phyloP scores from a whole-genome alignment of 495 filamentous ascomycete genomes.

The Tricharina praecox region DNA sequence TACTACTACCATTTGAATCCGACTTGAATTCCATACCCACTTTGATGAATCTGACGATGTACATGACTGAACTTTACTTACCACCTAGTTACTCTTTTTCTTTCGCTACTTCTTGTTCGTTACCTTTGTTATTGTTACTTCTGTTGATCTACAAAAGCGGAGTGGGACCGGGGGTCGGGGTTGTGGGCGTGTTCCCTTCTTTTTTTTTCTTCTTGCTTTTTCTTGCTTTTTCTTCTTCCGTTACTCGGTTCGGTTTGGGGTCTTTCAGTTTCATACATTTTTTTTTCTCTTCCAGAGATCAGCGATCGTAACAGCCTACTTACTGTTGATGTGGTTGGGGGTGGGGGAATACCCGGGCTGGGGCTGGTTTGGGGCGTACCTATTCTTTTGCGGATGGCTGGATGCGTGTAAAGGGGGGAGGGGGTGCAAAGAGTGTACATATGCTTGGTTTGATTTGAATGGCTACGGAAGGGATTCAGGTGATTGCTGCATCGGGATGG shows the following conservation, averaged over 20 bases:
- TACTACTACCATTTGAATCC: too few relatives aligned
- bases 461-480: too few relatives aligned
- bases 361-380: background rate
- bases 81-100: too few relatives aligned
- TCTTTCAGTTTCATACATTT: too few relatives aligned
- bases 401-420: background rate
- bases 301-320: background rate
- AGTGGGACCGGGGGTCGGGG: background rate
- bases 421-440: too few relatives aligned
- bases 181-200: background rate
- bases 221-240: background rate
- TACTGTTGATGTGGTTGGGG: background rate
- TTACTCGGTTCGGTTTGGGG: too few relatives aligned
- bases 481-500: too few relatives aligned
- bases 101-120: too few relatives aligned
- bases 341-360: background rate
- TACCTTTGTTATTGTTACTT: background rate
- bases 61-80: too few relatives aligned
- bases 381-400: background rate
- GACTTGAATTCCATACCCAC: too few relatives aligned
- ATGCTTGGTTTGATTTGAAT: too few relatives aligned
- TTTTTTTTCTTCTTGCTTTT: background rate
- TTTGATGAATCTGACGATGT: background rate
- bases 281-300: background rate
- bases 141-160: background rate